Conservation (phyloP, 2,329 filamentous ascomycete species). For the Ceratocystis colombiana region DNA sequence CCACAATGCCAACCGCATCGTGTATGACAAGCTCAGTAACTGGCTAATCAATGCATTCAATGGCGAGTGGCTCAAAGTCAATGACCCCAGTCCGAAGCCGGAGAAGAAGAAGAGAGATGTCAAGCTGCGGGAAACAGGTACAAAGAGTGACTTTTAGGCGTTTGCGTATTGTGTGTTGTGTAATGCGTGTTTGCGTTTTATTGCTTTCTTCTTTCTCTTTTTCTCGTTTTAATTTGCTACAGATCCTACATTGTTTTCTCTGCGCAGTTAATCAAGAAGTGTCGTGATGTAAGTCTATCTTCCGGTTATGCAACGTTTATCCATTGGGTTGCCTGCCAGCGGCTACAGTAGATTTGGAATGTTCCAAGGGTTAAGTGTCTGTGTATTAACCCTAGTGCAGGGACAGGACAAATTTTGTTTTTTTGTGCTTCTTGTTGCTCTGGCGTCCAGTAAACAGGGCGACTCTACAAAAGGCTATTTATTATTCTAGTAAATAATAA, state of each 20-base stretch:
- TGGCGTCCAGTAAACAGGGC: background rate
- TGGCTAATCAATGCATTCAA: slow-evolving; percentile 98
- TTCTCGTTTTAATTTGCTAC: background rate
- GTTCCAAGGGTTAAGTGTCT: no score
- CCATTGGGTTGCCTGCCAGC: background rate
- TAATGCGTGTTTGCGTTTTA: background rate
- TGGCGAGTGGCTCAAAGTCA: slow-evolving; percentile 71
- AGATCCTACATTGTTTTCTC: background rate
- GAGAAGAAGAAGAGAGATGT: slow-evolving; percentile 28
- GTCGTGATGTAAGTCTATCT: background rate
- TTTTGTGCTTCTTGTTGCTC: no score
- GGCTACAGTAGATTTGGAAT: no score
- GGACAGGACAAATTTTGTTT: no score
- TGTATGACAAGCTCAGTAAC: slow-evolving; percentile 83
- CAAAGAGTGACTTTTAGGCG: background rate
- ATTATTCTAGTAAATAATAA: background rate
- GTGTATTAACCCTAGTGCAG: no score
- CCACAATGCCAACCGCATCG: slow-evolving; percentile 81
- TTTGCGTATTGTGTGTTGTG: background rate
- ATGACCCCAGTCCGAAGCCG: slow-evolving; percentile 40
- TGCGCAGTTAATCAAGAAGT: background rate
- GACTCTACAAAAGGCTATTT: background rate
- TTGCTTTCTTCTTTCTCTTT: background rate
- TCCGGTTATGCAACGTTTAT: background rate
- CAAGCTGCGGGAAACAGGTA: background rate